Evolutionary conservation across 2,329 filamentous ascomycete genomes (phyloP).

Genomic region (Xylariaceae sp.): DNA sequence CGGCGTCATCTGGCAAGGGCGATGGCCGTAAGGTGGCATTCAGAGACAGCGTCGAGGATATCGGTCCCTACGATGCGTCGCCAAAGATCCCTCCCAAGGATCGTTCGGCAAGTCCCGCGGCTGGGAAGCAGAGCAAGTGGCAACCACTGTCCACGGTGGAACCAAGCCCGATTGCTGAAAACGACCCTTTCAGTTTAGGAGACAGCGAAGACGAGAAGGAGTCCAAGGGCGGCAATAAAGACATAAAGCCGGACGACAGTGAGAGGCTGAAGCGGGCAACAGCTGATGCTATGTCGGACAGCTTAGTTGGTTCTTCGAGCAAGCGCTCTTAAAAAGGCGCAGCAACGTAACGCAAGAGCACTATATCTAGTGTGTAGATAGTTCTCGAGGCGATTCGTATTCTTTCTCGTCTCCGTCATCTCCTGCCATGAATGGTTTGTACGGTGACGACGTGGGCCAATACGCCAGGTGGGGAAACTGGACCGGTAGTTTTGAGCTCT

Average conservation of each 20-base stretch:
- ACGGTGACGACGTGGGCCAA: no score
- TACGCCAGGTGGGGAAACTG: no score
- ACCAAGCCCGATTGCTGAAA: slow-evolving; percentile 77
- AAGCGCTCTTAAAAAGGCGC: slow-evolving; percentile 30
- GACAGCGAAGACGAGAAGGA: slow-evolving; percentile 93
- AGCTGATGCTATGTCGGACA: slow-evolving; percentile 55
- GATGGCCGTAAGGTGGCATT: slow-evolving; percentile 52
- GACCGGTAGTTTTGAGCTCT: no score
- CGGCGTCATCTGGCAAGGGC: slow-evolving; percentile 48
- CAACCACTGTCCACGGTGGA: slow-evolving; percentile 85
- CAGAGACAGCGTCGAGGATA: slow-evolving; percentile 67
- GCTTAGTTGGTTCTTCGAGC: slow-evolving; percentile 38
- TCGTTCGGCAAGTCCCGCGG: slow-evolving; percentile 33
- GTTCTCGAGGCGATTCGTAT: no score
- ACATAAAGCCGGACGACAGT: slow-evolving; percentile 47
- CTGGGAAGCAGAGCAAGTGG: slow-evolving; percentile 87
- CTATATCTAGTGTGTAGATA: no score
- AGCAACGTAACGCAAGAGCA: no score
- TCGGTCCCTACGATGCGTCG: slow-evolving; percentile 67
- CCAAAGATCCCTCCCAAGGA: slow-evolving; percentile 52
- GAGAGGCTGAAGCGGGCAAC: slow-evolving; percentile 63
- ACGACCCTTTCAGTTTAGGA: slow-evolving; percentile 93
- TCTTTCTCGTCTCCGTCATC: no score
- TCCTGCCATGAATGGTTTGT: no score
- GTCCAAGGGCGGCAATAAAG: slow-evolving; percentile 56